Percentiles rank a stretch among this genome's conserved stretches.
phyloP scores from a whole-genome alignment of 352 stramenopile species.

The Phytopythium montanum region DNA sequence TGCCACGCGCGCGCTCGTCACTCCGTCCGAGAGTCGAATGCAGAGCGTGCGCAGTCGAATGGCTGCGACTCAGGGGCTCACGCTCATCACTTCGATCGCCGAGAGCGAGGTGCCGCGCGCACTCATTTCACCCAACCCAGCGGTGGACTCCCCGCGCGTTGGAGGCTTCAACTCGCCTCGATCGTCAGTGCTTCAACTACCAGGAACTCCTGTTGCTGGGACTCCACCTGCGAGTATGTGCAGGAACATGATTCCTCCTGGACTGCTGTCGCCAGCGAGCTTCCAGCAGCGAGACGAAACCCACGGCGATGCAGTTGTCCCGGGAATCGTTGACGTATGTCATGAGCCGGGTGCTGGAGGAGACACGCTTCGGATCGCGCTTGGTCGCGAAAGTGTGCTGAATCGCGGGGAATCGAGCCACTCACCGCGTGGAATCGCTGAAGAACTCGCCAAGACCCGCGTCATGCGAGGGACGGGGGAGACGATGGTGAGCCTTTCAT shows the following conservation, averaged over 20 bases:
- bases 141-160: conserved; percentile 76
- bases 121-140: conserved; percentile 82
- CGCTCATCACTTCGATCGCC: conserved; percentile 76
- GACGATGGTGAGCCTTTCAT: not conserved
- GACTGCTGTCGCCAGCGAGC: conserved; percentile 70
- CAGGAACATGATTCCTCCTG: conserved; percentile 30
- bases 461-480: conserved; percentile 26
- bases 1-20: not conserved
- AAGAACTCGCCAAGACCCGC: conserved; percentile 35
- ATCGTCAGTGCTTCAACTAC: conserved; percentile 63
- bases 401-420: conserved; percentile 47
- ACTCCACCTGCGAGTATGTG: conserved; percentile 53
- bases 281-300: conserved; percentile 79
- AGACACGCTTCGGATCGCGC: conserved; percentile 68
- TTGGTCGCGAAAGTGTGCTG: conserved; percentile 63
- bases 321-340: conserved; percentile 6
- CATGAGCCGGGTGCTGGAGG: conserved; percentile 36
- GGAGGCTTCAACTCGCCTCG: conserved; percentile 77
- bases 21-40: conserved; percentile 12
- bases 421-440: too few relatives aligned
- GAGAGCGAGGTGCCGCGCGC: conserved; percentile 79
- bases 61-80: conserved; percentile 60
- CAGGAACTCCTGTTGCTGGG: conserved; percentile 58
- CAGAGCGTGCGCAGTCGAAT: conserved; percentile 29
- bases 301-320: conserved; percentile 28